A percentile compares a stretch with the other conserved stretches of the same genome.
These are phyloP conservation scores for Globisporangium nodosum DNA, from an alignment of 352 stramenopile species.

Conservation along the genomic window DNA sequence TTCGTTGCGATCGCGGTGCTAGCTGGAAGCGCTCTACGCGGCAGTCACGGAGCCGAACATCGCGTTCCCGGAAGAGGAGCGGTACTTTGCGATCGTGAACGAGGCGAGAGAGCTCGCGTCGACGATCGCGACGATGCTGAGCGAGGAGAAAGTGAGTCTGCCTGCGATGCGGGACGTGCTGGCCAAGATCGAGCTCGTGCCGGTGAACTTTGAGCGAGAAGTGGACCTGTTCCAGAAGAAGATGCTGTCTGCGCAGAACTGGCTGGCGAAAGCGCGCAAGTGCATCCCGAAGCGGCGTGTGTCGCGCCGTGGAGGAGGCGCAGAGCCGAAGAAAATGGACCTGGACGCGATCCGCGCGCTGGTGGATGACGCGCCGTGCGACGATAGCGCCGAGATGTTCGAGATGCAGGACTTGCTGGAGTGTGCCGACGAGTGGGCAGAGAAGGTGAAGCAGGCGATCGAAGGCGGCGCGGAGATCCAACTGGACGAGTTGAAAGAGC, in stretches of 20 bases:
- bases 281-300: conserved; percentile 76
- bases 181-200: conserved; percentile 77
- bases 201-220: conserved; percentile 78
- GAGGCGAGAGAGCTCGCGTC: conserved; percentile 54
- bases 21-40: conserved; percentile 45
- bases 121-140: conserved; percentile 63
- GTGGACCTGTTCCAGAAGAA: conserved; percentile 80
- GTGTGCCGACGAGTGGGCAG: conserved; percentile 80
- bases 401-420: conserved; percentile 88
- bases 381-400: conserved; percentile 82
- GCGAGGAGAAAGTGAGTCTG: conserved; percentile 79
- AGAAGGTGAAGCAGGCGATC: conserved; percentile 75
- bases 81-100: conserved; percentile 42
- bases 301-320: conserved; percentile 29
- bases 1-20: background rate
- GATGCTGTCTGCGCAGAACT: conserved; percentile 80
- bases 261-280: conserved; percentile 82
- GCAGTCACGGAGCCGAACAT: conserved; percentile 39
- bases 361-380: conserved; percentile 81
- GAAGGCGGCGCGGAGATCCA: conserved; percentile 63
- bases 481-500: conserved; percentile 65
- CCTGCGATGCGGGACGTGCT: conserved; percentile 76
- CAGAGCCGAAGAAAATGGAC: conserved; percentile 76
- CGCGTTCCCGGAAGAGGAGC: conserved; percentile 51
- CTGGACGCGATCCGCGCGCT: conserved; percentile 71